Evolutionary conservation across 177 flowering plant genomes (phyloP), one percentile per base, ranked within the genome.

Genomic region (Vitis hybrid): DNA sequence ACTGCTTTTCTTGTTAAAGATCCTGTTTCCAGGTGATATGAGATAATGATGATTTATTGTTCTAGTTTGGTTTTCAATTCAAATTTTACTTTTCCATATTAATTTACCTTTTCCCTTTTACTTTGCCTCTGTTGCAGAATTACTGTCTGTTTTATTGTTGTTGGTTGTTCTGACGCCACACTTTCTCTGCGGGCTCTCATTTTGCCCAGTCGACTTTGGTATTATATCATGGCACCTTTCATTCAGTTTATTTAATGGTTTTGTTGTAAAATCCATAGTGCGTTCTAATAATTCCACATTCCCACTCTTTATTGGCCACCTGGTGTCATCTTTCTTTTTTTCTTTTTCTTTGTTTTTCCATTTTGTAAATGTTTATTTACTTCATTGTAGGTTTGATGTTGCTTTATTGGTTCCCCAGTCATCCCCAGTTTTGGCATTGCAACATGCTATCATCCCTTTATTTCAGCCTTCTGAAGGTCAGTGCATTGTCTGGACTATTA

Each of bases 81-180:
- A 19, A 5, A 7, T 10, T 18, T 33, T 3, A 2, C 39, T 16
- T 29, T 51, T 39, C 31, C 39, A 65, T 20, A 8, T 51, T 57
- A 20, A 50, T 49, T 20, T 55, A 10, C 6, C 52, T 22, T 60
- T 57, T 11, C 5, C 7, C 49, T 22, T 60, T 57, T 11, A 8
- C 48, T 51, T 18, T 73, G 26, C 74, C 31, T 62, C 18, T 20
- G 22, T 77, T 62, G 62, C 91, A 89, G 99, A 90, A 76, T 82
- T 64, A 82, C 86, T 3, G 87, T 89, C 62, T 96, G 97, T 78
- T 96, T 96, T 65, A 70, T 88, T 51, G 89, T 87, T 70, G 91
- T 93, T 74, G 88, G 98, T 74, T 91, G 93, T 86, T 96, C 99
- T 60, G 95, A 96, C 84, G 91, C 97, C 33, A 83, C 98, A 18